Base-by-base conservation (phyloP, 1,139 yeast species). In the Magnusiomyces tetraspermus region DNA sequence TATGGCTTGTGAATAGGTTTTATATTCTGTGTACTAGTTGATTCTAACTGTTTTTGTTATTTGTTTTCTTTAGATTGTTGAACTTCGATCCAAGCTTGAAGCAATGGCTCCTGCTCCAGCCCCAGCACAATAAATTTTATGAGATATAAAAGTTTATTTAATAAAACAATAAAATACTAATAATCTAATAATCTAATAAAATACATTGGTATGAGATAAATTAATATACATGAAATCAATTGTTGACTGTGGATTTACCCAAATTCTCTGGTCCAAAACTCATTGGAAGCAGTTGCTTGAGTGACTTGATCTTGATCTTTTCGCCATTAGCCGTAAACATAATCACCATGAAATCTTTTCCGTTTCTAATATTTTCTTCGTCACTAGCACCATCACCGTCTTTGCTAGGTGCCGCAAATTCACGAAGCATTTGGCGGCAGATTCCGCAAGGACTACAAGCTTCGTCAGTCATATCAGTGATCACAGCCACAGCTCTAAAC, bases 401-500 rank as follows among this genome's bases (percentile, higher is more conserved):
- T 5, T 8, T 8, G 10, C 15, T 19, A 4, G 42, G 42, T 21
- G 63, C 55, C 13, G 60, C 77, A 67, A 88, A 89, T 66, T 89
- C 97, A 33, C 95, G 73, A 40, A 89, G 80, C 56, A 85, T 78
- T 66, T 92, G 98, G 54, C 98, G 75, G 63, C 98, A 92, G 46
- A 92, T 83, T 2, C 98, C 98, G 67, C 98, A 92, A 0, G 98
- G 98, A 10, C 90, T 76, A 19, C 86, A 82, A 26, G 82, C 75
- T 13, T 75, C 76, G 0, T 70, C 71, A 24, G 78, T 67, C 21
- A 24, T 36, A 62, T 85, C 92, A 33, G 88, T 77, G 3, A 86
- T 73, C 26, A 88, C 82, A 1, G 89, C 96, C 54, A 89, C 76
- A 2, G 85, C 85, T 56, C 70, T 73, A 65, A 82, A 79, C 33